Conservation (phyloP, 495 filamentous ascomycete genomes). For the Penicillium pancosmium region DNA sequence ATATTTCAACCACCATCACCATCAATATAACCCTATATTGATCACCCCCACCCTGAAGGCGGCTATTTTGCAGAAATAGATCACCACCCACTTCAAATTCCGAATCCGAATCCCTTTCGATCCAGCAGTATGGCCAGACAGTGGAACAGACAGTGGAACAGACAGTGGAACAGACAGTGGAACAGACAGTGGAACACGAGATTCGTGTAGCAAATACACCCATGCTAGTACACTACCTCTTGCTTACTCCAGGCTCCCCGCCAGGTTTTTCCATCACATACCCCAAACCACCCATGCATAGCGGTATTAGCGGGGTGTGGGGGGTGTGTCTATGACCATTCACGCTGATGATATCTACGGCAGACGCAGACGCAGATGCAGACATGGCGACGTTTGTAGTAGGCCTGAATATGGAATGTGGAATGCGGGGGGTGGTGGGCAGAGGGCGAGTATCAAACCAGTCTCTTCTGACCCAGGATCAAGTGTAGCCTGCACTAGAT, state of each 20-base stretch:
- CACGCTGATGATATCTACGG: slow-evolving; percentile 48
- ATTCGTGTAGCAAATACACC: slow-evolving; percentile 22
- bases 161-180: too few relatives aligned
- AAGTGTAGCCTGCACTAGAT: slow-evolving; percentile 55
- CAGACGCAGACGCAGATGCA: slow-evolving; percentile 26
- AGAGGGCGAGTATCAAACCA: slow-evolving; percentile 67
- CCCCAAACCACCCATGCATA: slow-evolving; percentile 63
- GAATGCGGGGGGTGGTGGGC: slow-evolving; percentile 70
- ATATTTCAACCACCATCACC: too few relatives aligned
- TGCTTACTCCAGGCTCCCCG: slow-evolving; percentile 56
- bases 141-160: too few relatives aligned
- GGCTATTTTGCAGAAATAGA: slow-evolving; percentile 66
- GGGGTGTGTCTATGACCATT: slow-evolving; percentile 37
- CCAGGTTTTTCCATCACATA: slow-evolving; percentile 61
- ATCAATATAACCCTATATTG: too few relatives aligned
- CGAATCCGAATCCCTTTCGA: slow-evolving; percentile 54
- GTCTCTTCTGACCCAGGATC: slow-evolving; percentile 49
- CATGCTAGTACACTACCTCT: slow-evolving; percentile 55
- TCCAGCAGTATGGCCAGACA: background rate
- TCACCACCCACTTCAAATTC: slow-evolving; percentile 49
- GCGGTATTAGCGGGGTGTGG: slow-evolving; percentile 27
- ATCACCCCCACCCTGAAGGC: slow-evolving; percentile 59
- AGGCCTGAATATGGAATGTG: slow-evolving; percentile 54
- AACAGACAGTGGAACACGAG: background rate
- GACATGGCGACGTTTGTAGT: slow-evolving; percentile 64